Conservation (phyloP, 2,329 filamentous ascomycete genomes). For the Ophiostoma ips region DNA sequence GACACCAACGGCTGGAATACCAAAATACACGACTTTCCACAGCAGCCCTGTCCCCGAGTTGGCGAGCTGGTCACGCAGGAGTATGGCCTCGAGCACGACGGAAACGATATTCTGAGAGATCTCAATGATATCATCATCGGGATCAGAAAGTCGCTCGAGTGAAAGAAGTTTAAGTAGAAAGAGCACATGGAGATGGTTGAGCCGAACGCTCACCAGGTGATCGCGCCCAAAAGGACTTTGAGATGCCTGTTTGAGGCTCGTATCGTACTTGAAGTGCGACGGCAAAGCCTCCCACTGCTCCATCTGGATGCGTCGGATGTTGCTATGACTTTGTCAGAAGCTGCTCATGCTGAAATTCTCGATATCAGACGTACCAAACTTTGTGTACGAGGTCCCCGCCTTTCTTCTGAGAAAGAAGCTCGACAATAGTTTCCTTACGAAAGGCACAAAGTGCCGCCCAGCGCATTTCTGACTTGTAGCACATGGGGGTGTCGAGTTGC, state of each 20-base stretch:
- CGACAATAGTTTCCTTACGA: background rate
- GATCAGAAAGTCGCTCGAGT: background rate
- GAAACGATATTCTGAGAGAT: background rate
- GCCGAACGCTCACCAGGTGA: background rate
- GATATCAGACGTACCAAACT: background rate
- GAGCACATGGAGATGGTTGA: background rate
- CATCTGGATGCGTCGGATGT: background rate
- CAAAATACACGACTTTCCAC: constrained; percentile 1
- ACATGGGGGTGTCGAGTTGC: background rate
- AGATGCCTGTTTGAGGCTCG: constrained; percentile 1
- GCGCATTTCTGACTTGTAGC: background rate
- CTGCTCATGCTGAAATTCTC: background rate
- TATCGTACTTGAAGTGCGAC: background rate
- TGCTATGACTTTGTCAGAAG: background rate
- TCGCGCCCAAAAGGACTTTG: background rate
- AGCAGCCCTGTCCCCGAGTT: background rate
- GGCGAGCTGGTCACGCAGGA: background rate
- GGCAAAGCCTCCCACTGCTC: background rate
- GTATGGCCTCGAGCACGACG: background rate
- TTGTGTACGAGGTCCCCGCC: background rate
- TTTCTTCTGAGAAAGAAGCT: background rate
- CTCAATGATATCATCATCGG: background rate
- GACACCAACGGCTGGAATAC: background rate
- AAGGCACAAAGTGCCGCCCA: background rate
- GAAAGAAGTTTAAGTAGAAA: background rate